Evolutionary conservation across 2,329 filamentous ascomycete genomes (phyloP), one percentile per base, ranked within the genome.

Genomic region (Chaetomium globosum): DNA sequence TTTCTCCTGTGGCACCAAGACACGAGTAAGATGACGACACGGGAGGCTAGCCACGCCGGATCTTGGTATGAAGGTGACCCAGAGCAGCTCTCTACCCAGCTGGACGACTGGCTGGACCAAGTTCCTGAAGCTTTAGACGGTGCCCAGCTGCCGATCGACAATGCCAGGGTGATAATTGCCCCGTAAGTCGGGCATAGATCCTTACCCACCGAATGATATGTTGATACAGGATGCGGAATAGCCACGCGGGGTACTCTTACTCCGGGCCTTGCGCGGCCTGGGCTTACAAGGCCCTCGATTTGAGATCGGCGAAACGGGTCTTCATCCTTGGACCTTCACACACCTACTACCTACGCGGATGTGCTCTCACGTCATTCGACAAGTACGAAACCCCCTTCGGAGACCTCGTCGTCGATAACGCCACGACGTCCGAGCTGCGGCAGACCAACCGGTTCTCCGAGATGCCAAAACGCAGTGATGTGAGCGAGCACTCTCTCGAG

Each of bases 321-420:
- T 98, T 99, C 74, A 82, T 99, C 51, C 86, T 99, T 19, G 95
- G 95, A 0, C 95, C 95, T 2, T 97, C 94, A 0, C 95, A 99
- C 74, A 92, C 94, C 57, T 87, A 91, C 76, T 90, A 92, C 69
- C 86, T 98, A 1, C 81, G 84, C 1, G 90, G 88, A 58, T 90
- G 91, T 69, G 93, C 92, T 2, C 82, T 96, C 7, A 90, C 93
- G 0, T 84, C 82, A 12, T 93, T 92, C 74, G 82, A 81, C 33
- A 81, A 82, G 66, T 95, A 93, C 75, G 84, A 80, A 16, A 96
- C 92, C 0, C 92, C 92, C 0, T 85, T 93, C 33, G 92, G 92
- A 12, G 79, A 89, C 68, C 80, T 96, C 4, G 74, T 74, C 0
- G 82, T 96, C 36, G 92, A 96, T 74, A 79, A 75, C 8, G 78